Conservation (phyloP, 805 yeast genomes). For the Saturnispora galanensis region DNA sequence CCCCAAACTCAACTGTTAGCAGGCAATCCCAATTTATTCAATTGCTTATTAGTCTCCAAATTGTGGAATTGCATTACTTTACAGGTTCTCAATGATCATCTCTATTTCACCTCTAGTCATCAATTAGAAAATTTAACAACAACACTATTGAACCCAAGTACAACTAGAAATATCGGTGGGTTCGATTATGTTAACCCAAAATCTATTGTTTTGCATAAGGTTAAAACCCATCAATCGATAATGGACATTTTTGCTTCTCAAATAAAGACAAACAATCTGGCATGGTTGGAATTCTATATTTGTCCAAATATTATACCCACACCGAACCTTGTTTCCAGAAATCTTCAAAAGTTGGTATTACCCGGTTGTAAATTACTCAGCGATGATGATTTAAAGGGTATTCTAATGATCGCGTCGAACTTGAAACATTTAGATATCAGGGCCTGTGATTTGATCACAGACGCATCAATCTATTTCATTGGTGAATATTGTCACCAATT, state of each 20-base stretch:
- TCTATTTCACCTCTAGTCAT: slow-evolving; percentile 42
- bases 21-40: slow-evolving; percentile 33
- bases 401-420: slow-evolving; percentile 47
- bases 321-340: slow-evolving; percentile 31
- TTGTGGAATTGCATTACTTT: slow-evolving; percentile 51
- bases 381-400: slow-evolving; percentile 45
- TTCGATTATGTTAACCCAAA: slow-evolving; percentile 11
- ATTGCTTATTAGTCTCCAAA: slow-evolving; percentile 60
- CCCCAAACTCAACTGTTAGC: slow-evolving; percentile 8
- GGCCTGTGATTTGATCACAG: slow-evolving; percentile 74
- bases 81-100: slow-evolving; percentile 43
- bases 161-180: neutral
- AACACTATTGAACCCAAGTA: neutral
- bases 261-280: slow-evolving; percentile 38
- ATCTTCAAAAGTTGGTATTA: slow-evolving; percentile 40
- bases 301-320: slow-evolving; percentile 67
- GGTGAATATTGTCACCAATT: slow-evolving; percentile 52
- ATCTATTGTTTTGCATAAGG: slow-evolving; percentile 58
- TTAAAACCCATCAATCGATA: slow-evolving; percentile 43
- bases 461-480: slow-evolving; percentile 61
- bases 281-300: slow-evolving; percentile 72
- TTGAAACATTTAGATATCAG: slow-evolving; percentile 64
- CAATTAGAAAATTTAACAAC: slow-evolving; percentile 25
- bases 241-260: slow-evolving; percentile 36
- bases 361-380: slow-evolving; percentile 63